Percentiles rank a stretch among this genome's conserved stretches.
phyloP scores from a whole-genome alignment of 129 eudicot species.

The Centaurea solstitialis region DNA sequence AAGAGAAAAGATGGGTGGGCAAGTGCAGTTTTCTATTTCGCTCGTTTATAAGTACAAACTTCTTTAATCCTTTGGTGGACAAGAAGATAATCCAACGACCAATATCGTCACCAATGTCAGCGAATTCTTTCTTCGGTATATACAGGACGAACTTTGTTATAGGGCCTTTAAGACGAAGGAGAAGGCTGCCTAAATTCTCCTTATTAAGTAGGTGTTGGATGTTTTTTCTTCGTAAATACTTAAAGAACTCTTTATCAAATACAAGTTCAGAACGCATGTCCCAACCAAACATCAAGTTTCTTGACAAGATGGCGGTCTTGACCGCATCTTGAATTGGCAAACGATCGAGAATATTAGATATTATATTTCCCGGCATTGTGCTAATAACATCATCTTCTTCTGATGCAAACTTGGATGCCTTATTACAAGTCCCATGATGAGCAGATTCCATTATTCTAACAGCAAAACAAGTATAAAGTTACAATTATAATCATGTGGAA shows the following conservation, averaged over 20 bases:
- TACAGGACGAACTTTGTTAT: conserved; percentile 18
- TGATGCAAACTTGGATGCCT: background rate
- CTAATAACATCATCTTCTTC: conserved; percentile 11
- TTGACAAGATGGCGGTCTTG: conserved; percentile 4
- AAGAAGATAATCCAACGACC: conserved; percentile 7
- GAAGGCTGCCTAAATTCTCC: background rate
- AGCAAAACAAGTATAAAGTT: background rate
- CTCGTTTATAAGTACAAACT: background rate
- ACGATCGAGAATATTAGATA: conserved; percentile 11
- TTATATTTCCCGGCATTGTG: background rate
- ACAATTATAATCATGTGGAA: no score
- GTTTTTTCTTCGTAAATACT: background rate
- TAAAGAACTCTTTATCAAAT: no score
- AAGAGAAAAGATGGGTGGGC: conserved; percentile 13
- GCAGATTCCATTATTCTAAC: background rate
- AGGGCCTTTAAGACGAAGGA: conserved; percentile 3
- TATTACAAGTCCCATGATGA: background rate
- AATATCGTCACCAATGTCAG: background rate
- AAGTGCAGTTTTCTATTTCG: no score
- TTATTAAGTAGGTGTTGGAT: background rate
- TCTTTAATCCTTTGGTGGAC: background rate
- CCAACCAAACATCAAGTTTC: no score
- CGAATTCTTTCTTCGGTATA: background rate
- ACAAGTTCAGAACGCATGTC: no score
- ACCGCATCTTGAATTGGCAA: conserved; percentile 11